A percentile compares a stretch with the other conserved stretches of the same genome.
These are phyloP conservation scores for Pleurotus sapidus DNA, from an alignment of 768 basidiomycete species.

Conservation along the genomic window DNA sequence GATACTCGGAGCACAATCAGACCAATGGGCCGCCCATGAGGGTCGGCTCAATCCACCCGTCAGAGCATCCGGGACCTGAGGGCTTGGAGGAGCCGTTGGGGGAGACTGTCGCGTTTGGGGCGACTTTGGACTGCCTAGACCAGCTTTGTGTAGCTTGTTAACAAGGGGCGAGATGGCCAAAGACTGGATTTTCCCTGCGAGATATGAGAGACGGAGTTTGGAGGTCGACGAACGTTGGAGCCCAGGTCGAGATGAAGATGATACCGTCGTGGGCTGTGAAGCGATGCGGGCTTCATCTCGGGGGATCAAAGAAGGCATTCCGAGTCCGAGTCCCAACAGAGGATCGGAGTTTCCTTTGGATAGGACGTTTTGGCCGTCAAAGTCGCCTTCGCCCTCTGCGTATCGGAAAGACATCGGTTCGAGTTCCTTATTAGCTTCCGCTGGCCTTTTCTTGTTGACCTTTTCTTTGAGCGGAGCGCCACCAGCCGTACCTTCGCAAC, in stretches of 20 bases:
- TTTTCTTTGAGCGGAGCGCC: too few relatives aligned
- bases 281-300: not conserved
- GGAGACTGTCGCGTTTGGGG: not conserved
- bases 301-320: not conserved
- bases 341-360: not conserved
- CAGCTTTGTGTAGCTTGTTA: not conserved
- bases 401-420: not conserved
- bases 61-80: not conserved
- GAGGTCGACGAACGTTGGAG: not conserved
- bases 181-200: not conserved
- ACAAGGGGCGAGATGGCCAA: not conserved
- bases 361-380: too few relatives aligned
- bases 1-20: not conserved
- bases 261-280: not conserved
- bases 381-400: too few relatives aligned
- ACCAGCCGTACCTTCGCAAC: not conserved
- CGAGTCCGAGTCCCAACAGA: not conserved
- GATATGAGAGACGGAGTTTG: not conserved
- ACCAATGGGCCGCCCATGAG: too few relatives aligned
- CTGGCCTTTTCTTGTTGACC: too few relatives aligned
- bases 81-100: not conserved
- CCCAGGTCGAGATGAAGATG: not conserved
- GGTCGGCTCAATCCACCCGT: too few relatives aligned
- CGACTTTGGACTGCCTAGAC: not conserved
- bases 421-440: not conserved